phyloP scores from a whole-genome alignment of 2,329 filamentous ascomycete genomes.

The Sclerotinia glacialis region DNA sequence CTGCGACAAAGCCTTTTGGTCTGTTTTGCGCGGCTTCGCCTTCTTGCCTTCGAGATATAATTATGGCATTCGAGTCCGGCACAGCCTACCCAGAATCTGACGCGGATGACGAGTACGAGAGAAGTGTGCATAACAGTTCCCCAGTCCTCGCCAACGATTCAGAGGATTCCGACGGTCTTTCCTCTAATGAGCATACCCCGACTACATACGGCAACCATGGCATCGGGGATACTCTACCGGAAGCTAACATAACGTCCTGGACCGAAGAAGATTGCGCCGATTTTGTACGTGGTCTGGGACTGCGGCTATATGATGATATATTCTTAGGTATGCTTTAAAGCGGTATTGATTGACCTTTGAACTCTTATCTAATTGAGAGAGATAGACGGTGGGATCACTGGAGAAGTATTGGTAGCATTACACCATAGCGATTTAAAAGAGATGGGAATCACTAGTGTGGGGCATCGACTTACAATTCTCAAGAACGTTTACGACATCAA shows the following conservation, averaged over 20 bases:
- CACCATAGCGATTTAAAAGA: conserved; percentile 93
- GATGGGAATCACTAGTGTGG: conserved; percentile 89
- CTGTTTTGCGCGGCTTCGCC: conserved; percentile 15
- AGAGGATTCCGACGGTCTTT: conserved; percentile 69
- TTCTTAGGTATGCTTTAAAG: conserved; percentile 67
- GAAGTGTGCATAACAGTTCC: conserved; percentile 65
- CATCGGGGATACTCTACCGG: conserved; percentile 64
- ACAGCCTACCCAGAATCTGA: conserved; percentile 76
- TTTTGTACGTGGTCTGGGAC: conserved; percentile 75
- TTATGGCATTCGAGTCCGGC: conserved; percentile 58
- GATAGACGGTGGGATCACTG: conserved; percentile 88
- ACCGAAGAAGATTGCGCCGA: conserved; percentile 85
- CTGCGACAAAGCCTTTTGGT: conserved; percentile 20
- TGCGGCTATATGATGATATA: conserved; percentile 76
- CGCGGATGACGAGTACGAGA: conserved; percentile 80
- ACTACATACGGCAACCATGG: conserved; percentile 70
- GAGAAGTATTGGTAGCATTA: conserved; percentile 83
- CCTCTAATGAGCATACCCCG: conserved; percentile 67
- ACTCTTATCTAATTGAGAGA: conserved; percentile 23
- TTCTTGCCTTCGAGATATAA: conserved; percentile 24
- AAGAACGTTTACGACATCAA: conserved; percentile 97
- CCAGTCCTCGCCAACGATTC: conserved; percentile 64
- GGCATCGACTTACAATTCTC: conserved; percentile 89
- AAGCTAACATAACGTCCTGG: conserved; percentile 77
- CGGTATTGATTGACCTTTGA: neutral